Evolutionary conservation across 148 eudicot genomes (phyloP).

Genomic region (Vaccinium macrocarpon): DNA sequence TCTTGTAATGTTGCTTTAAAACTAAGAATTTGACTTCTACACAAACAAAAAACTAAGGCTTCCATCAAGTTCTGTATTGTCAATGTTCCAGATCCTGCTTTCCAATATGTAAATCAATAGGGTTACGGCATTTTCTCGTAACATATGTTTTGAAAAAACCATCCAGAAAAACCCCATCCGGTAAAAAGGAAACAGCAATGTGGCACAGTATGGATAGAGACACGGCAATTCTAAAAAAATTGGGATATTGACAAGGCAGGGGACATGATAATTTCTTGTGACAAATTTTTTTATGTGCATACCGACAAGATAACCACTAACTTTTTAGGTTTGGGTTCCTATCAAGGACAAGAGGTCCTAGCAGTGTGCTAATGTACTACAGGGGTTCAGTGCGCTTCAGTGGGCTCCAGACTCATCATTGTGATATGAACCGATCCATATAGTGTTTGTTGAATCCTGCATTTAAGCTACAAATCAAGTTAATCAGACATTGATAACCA

Average conservation of each 20-base stretch:
- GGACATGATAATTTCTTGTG: neutral
- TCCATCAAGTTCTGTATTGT: neutral
- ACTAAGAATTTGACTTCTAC: neutral
- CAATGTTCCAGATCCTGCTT: neutral
- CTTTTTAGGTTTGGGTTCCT: neutral
- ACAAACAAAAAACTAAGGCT: neutral
- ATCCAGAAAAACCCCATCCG: neutral
- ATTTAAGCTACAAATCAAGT: too few species aligned
- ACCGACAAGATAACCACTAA: neutral
- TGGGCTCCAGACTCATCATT: too few species aligned
- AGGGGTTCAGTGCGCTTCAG: too few species aligned
- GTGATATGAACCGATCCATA: too few species aligned
- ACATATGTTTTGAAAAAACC: neutral
- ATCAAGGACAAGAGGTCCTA: neutral
- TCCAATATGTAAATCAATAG: neutral
- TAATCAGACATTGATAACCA: too few species aligned
- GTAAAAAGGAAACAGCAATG: neutral
- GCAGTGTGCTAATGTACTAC: too few species aligned
- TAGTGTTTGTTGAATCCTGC: too few species aligned
- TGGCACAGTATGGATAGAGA: neutral
- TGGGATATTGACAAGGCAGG: neutral
- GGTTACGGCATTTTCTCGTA: neutral
- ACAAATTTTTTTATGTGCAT: neutral
- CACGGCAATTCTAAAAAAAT: neutral
- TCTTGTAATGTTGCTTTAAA: neutral